Base-by-base conservation (phyloP, 176 grass and related monocot genomes). In the Triticum turgidum region DNA sequence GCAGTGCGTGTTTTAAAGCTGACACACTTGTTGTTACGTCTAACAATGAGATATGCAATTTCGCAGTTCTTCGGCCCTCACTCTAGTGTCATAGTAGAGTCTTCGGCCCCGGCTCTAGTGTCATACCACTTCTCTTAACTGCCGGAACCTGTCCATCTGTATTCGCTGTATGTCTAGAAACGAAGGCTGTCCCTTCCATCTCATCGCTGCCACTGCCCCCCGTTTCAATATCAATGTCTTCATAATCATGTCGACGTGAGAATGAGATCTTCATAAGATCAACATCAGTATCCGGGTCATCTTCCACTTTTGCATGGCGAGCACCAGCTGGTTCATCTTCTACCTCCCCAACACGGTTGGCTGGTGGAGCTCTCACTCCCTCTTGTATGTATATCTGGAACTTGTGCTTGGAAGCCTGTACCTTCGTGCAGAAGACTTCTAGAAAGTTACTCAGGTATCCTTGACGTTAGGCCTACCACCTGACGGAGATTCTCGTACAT, bases 401-500 rank as follows among this genome's bases (percentile, higher is more conserved):
- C 15, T 89, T 88, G 81, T 92, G 87, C 79, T 87, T 92, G 68
- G 93, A 95, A 95, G 90, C 88, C 67, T 82, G 85, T 18, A 90
- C 77, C 64, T 81, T 80, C 1, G 75, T 81, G 29, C 79, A 95
- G 82, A 91, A 74, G 74, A 87, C 93, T 95, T 95, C 93, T 77
- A 78, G 59, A 45, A 95, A 95, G 83, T 95, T 92, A 80, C 78
- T 85, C 62, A 90, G 41, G 81, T 82, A 94, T 25, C 92, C 95
- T 75, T 52, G 33, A 85, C 77, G 73, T 90, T 94, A 42, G 47
- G 64, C 56, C 92, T 86, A 74, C 61, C 84, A 54, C 91, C 87
- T 72, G 84, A n/a, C 89, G 90, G 54, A 94, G 91, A 84, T 97
- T 97, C 75, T 97, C 95, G 27, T 97, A 87, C 35, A 90, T 97